These are phyloP conservation scores for Podochytrium sp. DNA, from an alignment of 192 early-diverging fungal genomes.

Conservation along the genomic window DNA sequence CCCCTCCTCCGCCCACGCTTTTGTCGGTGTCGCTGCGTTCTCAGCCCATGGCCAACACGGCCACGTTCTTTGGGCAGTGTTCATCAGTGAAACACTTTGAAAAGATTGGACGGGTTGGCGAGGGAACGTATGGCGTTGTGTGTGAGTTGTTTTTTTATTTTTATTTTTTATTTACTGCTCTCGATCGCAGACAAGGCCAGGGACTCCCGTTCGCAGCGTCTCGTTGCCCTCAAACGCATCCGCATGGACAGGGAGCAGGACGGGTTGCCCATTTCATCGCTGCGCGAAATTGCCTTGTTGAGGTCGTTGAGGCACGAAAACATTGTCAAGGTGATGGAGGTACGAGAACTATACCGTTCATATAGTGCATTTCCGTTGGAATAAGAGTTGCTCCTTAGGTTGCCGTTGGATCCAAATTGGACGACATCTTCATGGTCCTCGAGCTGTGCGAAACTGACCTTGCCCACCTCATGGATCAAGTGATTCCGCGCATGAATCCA, in stretches of 20 bases:
- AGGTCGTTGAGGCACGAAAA: constrained; percentile 71
- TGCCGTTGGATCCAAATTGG: constrained; percentile 32
- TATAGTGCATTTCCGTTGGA: neutral
- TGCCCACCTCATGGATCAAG: constrained; percentile 52
- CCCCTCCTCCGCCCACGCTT: too few relatives aligned
- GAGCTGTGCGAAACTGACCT: constrained; percentile 85
- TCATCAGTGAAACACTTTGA: constrained; percentile 45
- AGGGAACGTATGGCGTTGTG: constrained; percentile 92
- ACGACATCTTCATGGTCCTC: constrained; percentile 87
- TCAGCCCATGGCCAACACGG: neutral
- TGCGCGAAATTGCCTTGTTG: constrained; percentile 78
- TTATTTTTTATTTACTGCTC: neutral
- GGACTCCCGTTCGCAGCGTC: constrained; percentile 28
- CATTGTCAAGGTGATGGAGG: constrained; percentile 72
- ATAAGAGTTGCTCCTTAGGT: neutral
- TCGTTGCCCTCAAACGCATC: constrained; percentile 69
- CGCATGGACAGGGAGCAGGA: constrained; percentile 56
- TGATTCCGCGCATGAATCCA: constrained; percentile 26
- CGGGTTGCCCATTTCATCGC: constrained; percentile 72
- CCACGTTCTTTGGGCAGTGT: constrained; percentile 32
- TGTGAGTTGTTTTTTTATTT: constrained; percentile 29
- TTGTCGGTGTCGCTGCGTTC: neutral
- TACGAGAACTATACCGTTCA: constrained; percentile 60
- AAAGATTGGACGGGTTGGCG: constrained; percentile 71
- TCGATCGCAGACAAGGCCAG: constrained; percentile 48